Evolutionary conservation across 768 basidiomycete species (phyloP), one percentile per base, ranked within the genome.

Genomic region (Russula compacta): DNA sequence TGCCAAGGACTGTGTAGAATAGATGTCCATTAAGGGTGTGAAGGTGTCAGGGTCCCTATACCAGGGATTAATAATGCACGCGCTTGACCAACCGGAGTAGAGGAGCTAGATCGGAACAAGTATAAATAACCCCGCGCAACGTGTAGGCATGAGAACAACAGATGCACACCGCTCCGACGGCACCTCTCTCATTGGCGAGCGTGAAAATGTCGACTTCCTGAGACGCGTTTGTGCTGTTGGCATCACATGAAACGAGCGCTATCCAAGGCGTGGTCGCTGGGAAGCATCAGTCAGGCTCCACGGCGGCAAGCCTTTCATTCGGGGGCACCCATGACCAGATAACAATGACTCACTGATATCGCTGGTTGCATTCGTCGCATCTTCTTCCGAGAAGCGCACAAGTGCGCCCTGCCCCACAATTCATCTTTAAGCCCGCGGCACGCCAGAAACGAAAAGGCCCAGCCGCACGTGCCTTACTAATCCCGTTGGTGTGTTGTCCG

Each of bases 191-290:
- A 44, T 80, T 77, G 21, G 90, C 92, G 44, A 91, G 77, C 0
- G 89, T 91, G 72, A 97, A 92, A 55, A 95, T 81, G 70, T 97
- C 93, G 51, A 76, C 71, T 3, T 81, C 76, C 54, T 76, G 70
- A 1, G 84, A 83, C 3, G 81, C 76, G 61, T 80, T 74, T 15
- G 89, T 89, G 17, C 85, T 79, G 71, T 94, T 93, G 58, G 70
- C 69, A 69, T 95, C 92, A 71, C 93, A 95, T 3, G 84, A 81
- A 52, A 97, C 81, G 64, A 94, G 79, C 12, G 94, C 94, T 67
- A 97, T 88, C 92, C 93, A 97, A 4, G 94, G 92, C 0, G 92
- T 90, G 6, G 74, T 77, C 3, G 89, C 87, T 81, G 66, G 32
- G 53, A 8, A 10, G 46, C 21, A 53, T 29, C 33, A 7, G 21